Evolutionary conservation across 352 stramenopile species (phyloP), one percentile per base, ranked within the genome.

Genomic region (Globisporangium okanoganense): DNA sequence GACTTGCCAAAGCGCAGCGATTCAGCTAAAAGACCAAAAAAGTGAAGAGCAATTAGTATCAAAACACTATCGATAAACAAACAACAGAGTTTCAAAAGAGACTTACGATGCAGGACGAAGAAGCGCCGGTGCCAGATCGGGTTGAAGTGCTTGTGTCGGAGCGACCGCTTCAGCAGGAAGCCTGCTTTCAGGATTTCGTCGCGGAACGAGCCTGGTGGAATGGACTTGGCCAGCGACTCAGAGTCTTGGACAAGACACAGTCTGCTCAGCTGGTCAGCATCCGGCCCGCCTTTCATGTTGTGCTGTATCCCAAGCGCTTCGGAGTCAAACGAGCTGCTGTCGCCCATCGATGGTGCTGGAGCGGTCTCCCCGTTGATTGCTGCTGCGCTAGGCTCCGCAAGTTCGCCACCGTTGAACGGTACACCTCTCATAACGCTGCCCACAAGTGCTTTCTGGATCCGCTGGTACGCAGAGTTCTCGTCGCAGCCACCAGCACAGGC

Each of bases 91-190:
- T 25, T 31, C 13, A 33, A 1, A 43, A 4, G 29, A 31, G n/a
- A 65, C 55, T 40, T 71, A 82, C 73, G 69, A 53, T 92, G 80
- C 22, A 92, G 66, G 49, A 92, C 79, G 67, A 92, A 92, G 49
- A 88, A 80, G 31, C 82, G 76, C 0, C 80, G 76, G 51, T 89
- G 76, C 80, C 82, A 92, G 51, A 92, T 92, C 47, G 82, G 82
- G 43, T 84, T 87, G 72, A 87, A 92, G 60, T 90, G 80, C 73
- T 94, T 94, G 75, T 94, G 82, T 2, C 85, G 84, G 35, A 95
- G 74, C 43, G 88, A 92, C n/a, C 87, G 77, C 74, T 95, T 92
- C 53, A 96, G 82, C 60, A 94, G 53, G 54, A 87, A 95, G 1
- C 87, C 79, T 3, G 77, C 78, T 53, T 80, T 81, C 29, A 92